Conservation (phyloP, 2,329 filamentous ascomycete species). For the Aureobasidium sp. region DNA sequence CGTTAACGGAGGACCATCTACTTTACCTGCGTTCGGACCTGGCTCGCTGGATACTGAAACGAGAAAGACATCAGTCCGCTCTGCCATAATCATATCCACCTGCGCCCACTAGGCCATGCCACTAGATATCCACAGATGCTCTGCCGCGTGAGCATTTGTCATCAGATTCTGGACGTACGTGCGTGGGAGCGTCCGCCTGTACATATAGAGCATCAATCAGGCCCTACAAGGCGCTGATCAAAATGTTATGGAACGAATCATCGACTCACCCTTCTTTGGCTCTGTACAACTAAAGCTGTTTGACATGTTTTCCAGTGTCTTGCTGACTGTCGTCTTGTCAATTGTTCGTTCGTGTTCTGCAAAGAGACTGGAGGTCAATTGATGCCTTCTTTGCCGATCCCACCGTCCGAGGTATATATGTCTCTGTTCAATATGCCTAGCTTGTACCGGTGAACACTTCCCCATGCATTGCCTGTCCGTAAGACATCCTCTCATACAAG, state of each 20-base stretch:
- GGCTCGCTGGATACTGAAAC: not conserved
- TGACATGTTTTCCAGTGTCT: not conserved
- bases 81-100: not conserved
- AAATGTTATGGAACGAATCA: not conserved
- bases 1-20: constrained; percentile 6
- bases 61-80: not conserved
- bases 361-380: not conserved
- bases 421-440: not conserved
- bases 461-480: not conserved
- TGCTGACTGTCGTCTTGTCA: not conserved
- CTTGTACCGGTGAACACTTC: not conserved
- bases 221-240: not conserved
- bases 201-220: constrained; percentile 8
- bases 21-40: not conserved
- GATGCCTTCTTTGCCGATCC: too few species aligned
- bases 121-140: not conserved
- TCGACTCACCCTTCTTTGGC: not conserved
- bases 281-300: not conserved
- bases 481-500: not conserved
- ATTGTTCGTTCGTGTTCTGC: not conserved
- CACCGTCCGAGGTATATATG: not conserved
- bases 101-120: not conserved
- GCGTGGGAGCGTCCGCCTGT: not conserved
- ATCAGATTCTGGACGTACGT: not conserved
- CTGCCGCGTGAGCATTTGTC: not conserved